Conservation (phyloP, 768 basidiomycete genomes). For the Psilocybe cubensis region DNA sequence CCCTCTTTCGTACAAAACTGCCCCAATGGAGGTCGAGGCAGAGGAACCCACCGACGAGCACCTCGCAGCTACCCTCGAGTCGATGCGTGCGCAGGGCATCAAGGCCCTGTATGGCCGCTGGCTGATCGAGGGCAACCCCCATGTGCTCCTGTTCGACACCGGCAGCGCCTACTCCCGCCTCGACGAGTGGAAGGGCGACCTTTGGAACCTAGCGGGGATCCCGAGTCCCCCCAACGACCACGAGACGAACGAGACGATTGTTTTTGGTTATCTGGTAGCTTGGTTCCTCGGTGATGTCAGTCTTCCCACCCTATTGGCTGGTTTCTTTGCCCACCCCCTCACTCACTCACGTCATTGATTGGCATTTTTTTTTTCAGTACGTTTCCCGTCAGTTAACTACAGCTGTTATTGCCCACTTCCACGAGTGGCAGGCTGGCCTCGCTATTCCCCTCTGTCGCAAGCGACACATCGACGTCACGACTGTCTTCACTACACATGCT, state of each 20-base stretch:
- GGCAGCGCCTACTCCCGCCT: conserved; percentile 84
- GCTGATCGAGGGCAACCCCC: conserved; percentile 97
- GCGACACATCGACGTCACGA: conserved; percentile 96
- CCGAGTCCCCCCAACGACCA: conserved; percentile 95
- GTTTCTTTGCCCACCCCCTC: conserved; percentile 9
- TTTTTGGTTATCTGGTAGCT: conserved; percentile 97
- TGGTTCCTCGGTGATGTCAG: conserved; percentile 99
- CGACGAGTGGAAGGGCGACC: conserved; percentile 98
- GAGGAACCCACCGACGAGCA: conserved; percentile 86
- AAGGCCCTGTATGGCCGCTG: conserved; percentile 96
- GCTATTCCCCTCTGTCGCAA: conserved; percentile 95
- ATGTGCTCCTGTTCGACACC: conserved; percentile 95
- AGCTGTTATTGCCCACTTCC: conserved; percentile 96
- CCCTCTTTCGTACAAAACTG: conserved; percentile 97
- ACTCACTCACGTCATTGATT: conserved; percentile 6
- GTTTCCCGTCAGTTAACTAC: conserved; percentile 78
- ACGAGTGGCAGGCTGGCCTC: conserved; percentile 99
- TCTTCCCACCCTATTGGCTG: conserved; percentile 8
- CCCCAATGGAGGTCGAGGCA: conserved; percentile 98
- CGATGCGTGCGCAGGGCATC: conserved; percentile 88
- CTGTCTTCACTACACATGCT: conserved; percentile 98
- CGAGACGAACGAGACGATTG: conserved; percentile 97
- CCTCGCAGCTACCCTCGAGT: conserved; percentile 73
- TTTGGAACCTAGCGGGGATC: conserved; percentile 98
- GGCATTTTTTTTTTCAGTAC: no score